Conservation (phyloP, 768 basidiomycete species). For the Boletus sp. region DNA sequence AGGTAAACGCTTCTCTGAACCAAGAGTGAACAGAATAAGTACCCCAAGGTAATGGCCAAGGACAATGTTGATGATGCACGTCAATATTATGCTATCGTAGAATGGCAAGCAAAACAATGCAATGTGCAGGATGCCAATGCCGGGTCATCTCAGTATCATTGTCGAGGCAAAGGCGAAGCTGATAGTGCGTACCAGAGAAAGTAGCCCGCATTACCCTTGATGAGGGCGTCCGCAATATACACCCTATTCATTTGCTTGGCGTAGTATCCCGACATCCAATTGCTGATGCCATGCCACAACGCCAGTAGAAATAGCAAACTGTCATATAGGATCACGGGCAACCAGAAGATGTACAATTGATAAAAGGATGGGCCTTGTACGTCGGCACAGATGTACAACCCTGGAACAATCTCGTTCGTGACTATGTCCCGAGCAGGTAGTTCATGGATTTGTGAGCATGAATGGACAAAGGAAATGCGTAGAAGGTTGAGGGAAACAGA, state of each 20-base stretch:
- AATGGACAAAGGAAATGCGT: neutral
- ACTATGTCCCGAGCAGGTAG: neutral
- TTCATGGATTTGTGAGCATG: neutral
- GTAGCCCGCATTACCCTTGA: neutral
- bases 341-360: slow-evolving; percentile 5
- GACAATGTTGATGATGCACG: neutral
- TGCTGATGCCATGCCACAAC: neutral
- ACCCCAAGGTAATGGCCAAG: slow-evolving; percentile 5
- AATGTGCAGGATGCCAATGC: neutral
- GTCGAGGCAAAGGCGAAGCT: neutral
- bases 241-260: neutral
- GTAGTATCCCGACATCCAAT: neutral
- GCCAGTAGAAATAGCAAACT: slow-evolving; percentile 4
- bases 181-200: slow-evolving; percentile 1
- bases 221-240: neutral
- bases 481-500: neutral
- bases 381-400: slow-evolving; percentile 4
- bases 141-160: neutral
- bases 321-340: slow-evolving; percentile 8
- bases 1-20: too few species aligned
- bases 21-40: neutral
- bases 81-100: neutral
- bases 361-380: neutral
- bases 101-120: too few species aligned
- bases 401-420: neutral